Conservation (phyloP, 208 protist genomes). For the Herpetomonas samuelpessoai region DNA sequence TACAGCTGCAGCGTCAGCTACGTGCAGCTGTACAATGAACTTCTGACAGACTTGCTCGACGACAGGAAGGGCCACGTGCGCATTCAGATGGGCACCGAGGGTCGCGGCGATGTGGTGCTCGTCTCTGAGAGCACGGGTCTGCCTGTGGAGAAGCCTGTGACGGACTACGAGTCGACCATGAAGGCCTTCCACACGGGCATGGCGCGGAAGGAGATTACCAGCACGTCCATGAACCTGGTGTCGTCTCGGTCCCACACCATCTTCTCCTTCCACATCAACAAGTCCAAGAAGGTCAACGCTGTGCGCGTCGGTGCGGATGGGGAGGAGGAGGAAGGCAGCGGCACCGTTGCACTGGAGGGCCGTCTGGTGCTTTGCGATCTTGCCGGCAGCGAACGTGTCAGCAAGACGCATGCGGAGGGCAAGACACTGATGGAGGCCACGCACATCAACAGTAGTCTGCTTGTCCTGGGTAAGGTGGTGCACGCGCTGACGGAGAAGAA, state of each 20-base stretch:
- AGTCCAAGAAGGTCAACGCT: conserved; percentile 44
- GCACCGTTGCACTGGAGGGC: conserved; percentile 63
- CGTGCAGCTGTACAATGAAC: conserved; percentile 91
- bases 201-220: conserved; percentile 82
- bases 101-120: conserved; percentile 77
- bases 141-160: conserved; percentile 56
- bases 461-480: conserved; percentile 91
- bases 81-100: conserved; percentile 75
- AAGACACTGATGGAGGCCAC: conserved; percentile 93
- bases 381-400: conserved; percentile 95
- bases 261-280: conserved; percentile 90
- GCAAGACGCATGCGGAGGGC: conserved; percentile 91
- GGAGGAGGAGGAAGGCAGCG: conserved; percentile 6
- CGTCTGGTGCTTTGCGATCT: conserved; percentile 97
- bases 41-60: conserved; percentile 82
- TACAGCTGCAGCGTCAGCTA: conserved; percentile 83
- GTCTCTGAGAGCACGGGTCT: conserved; percentile 60
- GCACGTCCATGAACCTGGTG: conserved; percentile 91
- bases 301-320: conserved; percentile 19
- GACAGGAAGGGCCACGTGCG: conserved; percentile 64
- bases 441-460: conserved; percentile 96
- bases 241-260: conserved; percentile 92
- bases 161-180: conserved; percentile 69
- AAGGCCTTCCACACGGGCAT: conserved; percentile 76
- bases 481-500: conserved; percentile 76